Base-by-base conservation (phyloP, 2,329 filamentous ascomycete species). In the Teratosphaeria destructans region DNA sequence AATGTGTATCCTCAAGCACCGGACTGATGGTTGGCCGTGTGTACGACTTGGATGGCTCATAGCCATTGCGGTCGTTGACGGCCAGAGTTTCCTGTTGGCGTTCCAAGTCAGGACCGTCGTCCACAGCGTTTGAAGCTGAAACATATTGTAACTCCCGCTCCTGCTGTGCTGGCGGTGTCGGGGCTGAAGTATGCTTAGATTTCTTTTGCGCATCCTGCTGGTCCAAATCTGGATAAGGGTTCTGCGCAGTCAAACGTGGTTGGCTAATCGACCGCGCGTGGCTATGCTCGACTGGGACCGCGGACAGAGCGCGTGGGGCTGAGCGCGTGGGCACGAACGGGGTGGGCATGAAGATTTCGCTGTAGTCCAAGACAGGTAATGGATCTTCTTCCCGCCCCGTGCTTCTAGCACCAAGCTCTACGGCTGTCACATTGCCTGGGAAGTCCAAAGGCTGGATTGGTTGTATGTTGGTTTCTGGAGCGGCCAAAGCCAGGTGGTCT, bases 1-100 rank as follows among this genome's bases (percentile, higher is more conserved):
- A 5, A 16, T 53, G 49, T 16, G 16, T 63, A 61, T 66, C 56
- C 60, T 69, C 67, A 5, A 64, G 67, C 53, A 67, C 67, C 16
- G 67, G 60, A 52, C 59, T 64, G 65, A 69, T 67, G 16, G 60
- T 39, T 12, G 65, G 66, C 10, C 61, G 58, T 37, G 61, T 57
- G 47, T 62, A 69, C 5, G 66, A 59, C 56, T 63, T 68, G 2
- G 62, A 58, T 19, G 64, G 58, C 32, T 66, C 65, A 5, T 60
- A 60, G 12, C 65, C 61, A 47, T 61, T 68, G 35, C 61, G 59
- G 52, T 68, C 65, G 59, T 61, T 67, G 7, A 59, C 3, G 26
- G 52, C 23, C 19, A 10, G 32, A 35, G n/a, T 11, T 7, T 12
- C 12, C 35, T 27, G 10, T 49, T 29, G 35, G 23, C 16, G 26